A percentile compares a stretch with the other conserved stretches of the same genome.
These are phyloP conservation scores for Botrytis paeoniae DNA, from an alignment of 2,329 filamentous ascomycete genomes.

Conservation along the genomic window DNA sequence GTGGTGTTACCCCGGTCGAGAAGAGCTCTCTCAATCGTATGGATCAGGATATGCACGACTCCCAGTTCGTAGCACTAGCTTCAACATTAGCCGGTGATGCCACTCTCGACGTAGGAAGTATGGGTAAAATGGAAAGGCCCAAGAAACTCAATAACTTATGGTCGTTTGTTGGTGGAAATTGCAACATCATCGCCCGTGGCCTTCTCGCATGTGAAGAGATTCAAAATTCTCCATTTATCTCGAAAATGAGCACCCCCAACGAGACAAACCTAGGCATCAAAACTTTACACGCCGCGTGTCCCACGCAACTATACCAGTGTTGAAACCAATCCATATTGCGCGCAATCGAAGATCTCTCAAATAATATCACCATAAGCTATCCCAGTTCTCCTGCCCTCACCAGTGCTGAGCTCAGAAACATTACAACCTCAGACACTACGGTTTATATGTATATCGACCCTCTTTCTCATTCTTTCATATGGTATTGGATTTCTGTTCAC, in stretches of 20 bases:
- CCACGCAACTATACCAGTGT: not conserved
- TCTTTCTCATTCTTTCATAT: not conserved
- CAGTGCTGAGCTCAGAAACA: not conserved
- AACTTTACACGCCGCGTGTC: not conserved
- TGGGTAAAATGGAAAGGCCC: too few species aligned
- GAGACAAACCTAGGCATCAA: not conserved
- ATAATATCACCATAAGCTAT: slow-evolving; percentile 1
- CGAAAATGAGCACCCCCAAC: not conserved
- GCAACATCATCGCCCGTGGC: too few species aligned
- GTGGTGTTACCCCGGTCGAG: too few species aligned
- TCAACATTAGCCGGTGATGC: too few species aligned
- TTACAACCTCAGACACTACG: not conserved
- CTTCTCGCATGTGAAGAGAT: not conserved
- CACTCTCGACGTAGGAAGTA: too few species aligned
- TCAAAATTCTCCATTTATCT: not conserved
- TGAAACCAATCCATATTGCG: not conserved
- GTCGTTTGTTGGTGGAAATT: too few species aligned
- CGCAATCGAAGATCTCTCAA: not conserved
- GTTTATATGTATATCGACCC: not conserved
- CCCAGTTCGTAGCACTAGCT: too few species aligned
- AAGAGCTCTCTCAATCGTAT: too few species aligned
- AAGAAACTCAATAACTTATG: too few species aligned
- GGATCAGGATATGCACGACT: too few species aligned
- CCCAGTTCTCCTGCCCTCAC: not conserved
- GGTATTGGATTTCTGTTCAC: not conserved